Percentiles rank a stretch among this genome's conserved stretches.
Evolutionary conservation across 805 yeast genomes (phyloP).

Genomic region (Yarrowia sp.): DNA sequence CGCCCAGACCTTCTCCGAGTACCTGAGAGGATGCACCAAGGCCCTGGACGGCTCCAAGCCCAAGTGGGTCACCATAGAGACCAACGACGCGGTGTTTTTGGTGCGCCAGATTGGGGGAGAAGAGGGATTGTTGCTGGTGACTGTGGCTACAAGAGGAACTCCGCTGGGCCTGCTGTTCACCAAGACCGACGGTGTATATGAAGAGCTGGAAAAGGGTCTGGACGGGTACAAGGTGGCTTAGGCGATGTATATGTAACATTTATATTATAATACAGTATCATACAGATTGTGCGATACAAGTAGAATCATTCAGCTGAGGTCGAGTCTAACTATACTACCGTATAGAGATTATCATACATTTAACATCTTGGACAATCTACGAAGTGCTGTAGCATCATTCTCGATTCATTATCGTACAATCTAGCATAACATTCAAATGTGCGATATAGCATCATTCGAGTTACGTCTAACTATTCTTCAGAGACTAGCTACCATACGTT

Average conservation of each 20-base stretch:
- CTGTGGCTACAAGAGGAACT: conserved; percentile 35
- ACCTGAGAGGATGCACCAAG: conserved; percentile 24
- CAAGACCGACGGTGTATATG: conserved; percentile 33
- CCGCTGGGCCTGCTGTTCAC: conserved; percentile 35
- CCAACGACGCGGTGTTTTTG: conserved; percentile 33
- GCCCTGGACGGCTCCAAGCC: conserved; percentile 24
- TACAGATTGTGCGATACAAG: no score
- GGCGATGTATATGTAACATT: no score
- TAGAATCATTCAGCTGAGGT: no score
- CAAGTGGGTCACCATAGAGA: conserved; percentile 35
- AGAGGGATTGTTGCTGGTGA: conserved; percentile 31
- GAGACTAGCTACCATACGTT: no score
- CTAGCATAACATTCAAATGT: no score
- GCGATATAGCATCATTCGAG: no score
- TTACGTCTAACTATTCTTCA: no score
- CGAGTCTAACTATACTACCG: no score
- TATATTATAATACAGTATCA: no score
- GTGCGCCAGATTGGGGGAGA: conserved; percentile 29
- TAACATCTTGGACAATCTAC: no score
- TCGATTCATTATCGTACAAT: background rate
- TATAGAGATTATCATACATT: no score
- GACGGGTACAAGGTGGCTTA: conserved; percentile 30
- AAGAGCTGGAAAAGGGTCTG: conserved; percentile 33
- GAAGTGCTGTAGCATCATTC: background rate
- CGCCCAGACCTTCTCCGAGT: conserved; percentile 35